phyloP scores from a whole-genome alignment of 164 flowering plant species.

The Taxillus chinensis region DNA sequence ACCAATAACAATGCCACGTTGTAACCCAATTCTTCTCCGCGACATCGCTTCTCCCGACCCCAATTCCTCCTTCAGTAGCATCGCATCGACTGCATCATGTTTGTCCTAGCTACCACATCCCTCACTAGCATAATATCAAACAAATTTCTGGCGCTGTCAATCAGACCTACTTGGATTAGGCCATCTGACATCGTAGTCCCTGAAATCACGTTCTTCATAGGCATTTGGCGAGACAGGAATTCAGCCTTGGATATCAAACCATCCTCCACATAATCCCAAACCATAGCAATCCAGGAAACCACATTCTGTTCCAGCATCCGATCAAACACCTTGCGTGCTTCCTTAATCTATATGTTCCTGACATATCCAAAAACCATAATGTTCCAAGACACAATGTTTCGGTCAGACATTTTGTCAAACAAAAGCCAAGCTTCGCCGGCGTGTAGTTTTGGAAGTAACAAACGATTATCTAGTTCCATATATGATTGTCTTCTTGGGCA shows the following conservation, averaged over 20 bases:
- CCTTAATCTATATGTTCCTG: slow-evolving; percentile 38
- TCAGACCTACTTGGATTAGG: slow-evolving; percentile 40
- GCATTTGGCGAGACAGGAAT: slow-evolving; percentile 51
- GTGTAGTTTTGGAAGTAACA: slow-evolving; percentile 44
- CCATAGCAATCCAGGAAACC: slow-evolving; percentile 72
- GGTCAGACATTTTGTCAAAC: slow-evolving; percentile 57
- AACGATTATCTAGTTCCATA: slow-evolving; percentile 56
- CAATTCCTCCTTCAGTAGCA: too few relatives aligned
- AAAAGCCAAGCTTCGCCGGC: slow-evolving; percentile 37
- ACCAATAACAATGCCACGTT: too few relatives aligned
- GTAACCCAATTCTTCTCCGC: too few relatives aligned
- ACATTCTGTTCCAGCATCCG: slow-evolving; percentile 54
- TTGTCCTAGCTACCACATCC: slow-evolving; percentile 69
- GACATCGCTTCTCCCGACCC: too few relatives aligned
- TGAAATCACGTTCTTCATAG: slow-evolving; percentile 67
- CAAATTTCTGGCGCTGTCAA: slow-evolving; percentile 52
- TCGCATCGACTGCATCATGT: slow-evolving; percentile 44
- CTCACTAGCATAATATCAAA: slow-evolving; percentile 61
- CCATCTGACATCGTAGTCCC: slow-evolving; percentile 80
- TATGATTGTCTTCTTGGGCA: too few relatives aligned
- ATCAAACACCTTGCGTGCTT: slow-evolving; percentile 51
- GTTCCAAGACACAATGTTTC: slow-evolving; percentile 58
- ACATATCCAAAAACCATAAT: slow-evolving; percentile 57
- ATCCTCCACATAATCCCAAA: slow-evolving; percentile 52
- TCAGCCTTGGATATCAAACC: slow-evolving; percentile 55